Conservation (phyloP, 2,329 filamentous ascomycete species). For the Samsoniella hepiali region DNA sequence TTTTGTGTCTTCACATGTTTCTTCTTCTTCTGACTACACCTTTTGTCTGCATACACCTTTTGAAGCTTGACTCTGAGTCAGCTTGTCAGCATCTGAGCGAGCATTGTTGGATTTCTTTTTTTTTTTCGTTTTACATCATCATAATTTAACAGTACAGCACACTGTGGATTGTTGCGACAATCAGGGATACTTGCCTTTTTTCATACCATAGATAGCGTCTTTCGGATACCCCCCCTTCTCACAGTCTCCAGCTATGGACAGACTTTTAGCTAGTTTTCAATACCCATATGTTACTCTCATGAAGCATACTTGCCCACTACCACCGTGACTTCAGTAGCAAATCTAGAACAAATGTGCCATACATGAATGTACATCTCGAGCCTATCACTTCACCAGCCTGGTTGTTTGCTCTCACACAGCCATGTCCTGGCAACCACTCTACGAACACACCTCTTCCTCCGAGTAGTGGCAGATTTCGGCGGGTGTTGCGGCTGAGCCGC, state of each 20-base stretch:
- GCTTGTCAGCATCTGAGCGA: slow-evolving; percentile 13
- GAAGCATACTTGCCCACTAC: neutral
- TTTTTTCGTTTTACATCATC: neutral
- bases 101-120: neutral
- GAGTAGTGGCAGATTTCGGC: too few species aligned
- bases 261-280: slow-evolving; percentile 16
- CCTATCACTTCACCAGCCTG: too few species aligned
- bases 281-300: neutral
- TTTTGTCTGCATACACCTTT: neutral
- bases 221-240: slow-evolving; percentile 16
- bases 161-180: slow-evolving; percentile 13
- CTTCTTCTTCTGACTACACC: neutral
- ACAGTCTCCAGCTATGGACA: slow-evolving; percentile 12
- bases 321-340: neutral
- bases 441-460: too few species aligned
- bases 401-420: too few species aligned
- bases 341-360: neutral
- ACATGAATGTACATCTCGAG: too few species aligned
- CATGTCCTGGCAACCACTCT: too few species aligned
- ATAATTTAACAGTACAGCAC: slow-evolving; percentile 11
- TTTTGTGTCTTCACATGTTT: slow-evolving; percentile 13
- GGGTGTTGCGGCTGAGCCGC: too few species aligned
- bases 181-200: neutral
- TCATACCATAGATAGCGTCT: slow-evolving; percentile 10
- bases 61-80: neutral